Evolutionary conservation across 2,329 filamentous ascomycete genomes (phyloP), one percentile per base, ranked within the genome.

Genomic region (Cucurbitaria berberidis): DNA sequence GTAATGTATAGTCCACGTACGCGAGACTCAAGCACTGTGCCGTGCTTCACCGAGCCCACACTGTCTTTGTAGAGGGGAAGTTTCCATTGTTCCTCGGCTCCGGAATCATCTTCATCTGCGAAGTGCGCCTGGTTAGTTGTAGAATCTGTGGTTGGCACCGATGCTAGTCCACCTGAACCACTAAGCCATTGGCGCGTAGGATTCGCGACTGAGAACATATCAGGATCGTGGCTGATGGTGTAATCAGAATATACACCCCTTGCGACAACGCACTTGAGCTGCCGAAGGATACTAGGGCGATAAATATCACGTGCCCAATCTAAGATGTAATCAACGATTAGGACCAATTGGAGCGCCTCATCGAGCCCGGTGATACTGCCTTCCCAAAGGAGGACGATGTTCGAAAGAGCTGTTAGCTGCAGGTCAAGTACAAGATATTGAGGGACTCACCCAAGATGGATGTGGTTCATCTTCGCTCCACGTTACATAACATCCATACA

Each of bases 311-410:
- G 52, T 15, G 62, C 56, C 60, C 62, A 63, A 39, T 63, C 60
- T n/a, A 66, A 30, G n/a, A 66, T 61, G 19, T 53, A 63, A 43
- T 66, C 61, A 34, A 64, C 38, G 29, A 66, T 60, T 11, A 64
- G 57, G 24, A 66, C 32, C 11, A 66, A 39, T 46, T 64, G 61
- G 21, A 66, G 50, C 22, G 54, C 50, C 24, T 59, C 57, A 21
- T 66, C 54, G 19, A 35, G 6, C n/a, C 40, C 26, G 16, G 38
- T 63, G 3, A 64, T 60, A 30, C 51, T 57, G 3, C 62, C 63
- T 35, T 55, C 41, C 63, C 63, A 66, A 19, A 66, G 36, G 13
- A 46, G 43, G 16, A 48, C 18, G 8, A 53, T 21, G 2, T 45
- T 42, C 45, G 3, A 22, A n/a, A 22, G 35, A 2, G 7, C 2